Conservation (phyloP, 2,329 filamentous ascomycete species). For the Stagonosporopsis rhizophila region DNA sequence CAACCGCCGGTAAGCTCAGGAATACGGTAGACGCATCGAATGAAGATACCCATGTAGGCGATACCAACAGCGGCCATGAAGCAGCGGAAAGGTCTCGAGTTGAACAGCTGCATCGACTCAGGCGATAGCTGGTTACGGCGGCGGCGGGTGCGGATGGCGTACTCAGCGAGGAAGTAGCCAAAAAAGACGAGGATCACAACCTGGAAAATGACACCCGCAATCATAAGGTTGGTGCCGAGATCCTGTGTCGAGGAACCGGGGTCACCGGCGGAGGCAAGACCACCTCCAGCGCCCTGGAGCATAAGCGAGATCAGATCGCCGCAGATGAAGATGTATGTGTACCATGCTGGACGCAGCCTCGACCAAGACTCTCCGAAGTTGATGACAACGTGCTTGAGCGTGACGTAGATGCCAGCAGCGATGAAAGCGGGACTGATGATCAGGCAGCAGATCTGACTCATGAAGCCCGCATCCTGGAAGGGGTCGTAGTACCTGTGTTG, state of each 20-base stretch:
- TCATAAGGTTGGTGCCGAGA: slow-evolving; percentile 63
- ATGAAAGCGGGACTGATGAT: slow-evolving; percentile 65
- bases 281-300: slow-evolving; percentile 65
- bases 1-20: slow-evolving; percentile 59
- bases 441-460: slow-evolving; percentile 63
- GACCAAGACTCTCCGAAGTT: slow-evolving; percentile 56
- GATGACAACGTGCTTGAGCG: slow-evolving; percentile 64
- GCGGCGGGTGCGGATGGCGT: slow-evolving; percentile 40
- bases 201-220: slow-evolving; percentile 65
- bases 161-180: slow-evolving; percentile 51
- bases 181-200: slow-evolving; percentile 62
- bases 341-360: slow-evolving; percentile 47
- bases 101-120: slow-evolving; percentile 29
- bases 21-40: slow-evolving; percentile 59
- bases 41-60: slow-evolving; percentile 56
- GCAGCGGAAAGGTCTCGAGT: slow-evolving; percentile 36
- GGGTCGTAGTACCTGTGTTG: slow-evolving; percentile 52
- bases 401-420: slow-evolving; percentile 63
- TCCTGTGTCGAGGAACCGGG: slow-evolving; percentile 48
- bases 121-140: slow-evolving; percentile 34
- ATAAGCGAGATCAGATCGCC: slow-evolving; percentile 66
- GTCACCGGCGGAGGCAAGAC: slow-evolving; percentile 61
- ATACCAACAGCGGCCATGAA: slow-evolving; percentile 45
- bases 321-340: slow-evolving; percentile 67
- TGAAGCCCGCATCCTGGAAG: slow-evolving; percentile 57